Evolutionary conservation across 805 yeast genomes (phyloP).

Genomic region (Dipodascus albidus): DNA sequence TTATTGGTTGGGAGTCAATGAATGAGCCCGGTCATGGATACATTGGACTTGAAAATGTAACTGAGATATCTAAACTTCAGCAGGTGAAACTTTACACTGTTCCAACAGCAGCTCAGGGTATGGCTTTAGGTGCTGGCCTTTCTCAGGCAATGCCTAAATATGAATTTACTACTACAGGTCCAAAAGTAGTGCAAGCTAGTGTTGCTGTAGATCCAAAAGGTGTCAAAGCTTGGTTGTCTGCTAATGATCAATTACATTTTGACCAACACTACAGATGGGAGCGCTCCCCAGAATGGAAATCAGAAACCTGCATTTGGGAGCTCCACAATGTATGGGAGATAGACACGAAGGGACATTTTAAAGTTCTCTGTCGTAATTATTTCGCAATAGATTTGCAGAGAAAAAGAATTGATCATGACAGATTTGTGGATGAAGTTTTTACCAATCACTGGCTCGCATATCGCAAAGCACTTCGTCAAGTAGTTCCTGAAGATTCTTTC

Average conservation of each 20-base stretch:
- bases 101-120: slow-evolving; percentile 68
- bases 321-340: slow-evolving; percentile 68
- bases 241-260: slow-evolving; percentile 29
- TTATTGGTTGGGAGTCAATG: slow-evolving; percentile 68
- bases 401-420: slow-evolving; percentile 12
- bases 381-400: slow-evolving; percentile 28
- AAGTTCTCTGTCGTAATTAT: slow-evolving; percentile 34
- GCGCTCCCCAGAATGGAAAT: slow-evolving; percentile 50
- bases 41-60: slow-evolving; percentile 49
- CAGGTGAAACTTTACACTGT: slow-evolving; percentile 67
- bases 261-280: slow-evolving; percentile 65
- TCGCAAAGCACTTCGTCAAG: slow-evolving; percentile 34
- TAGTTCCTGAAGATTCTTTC: slow-evolving; percentile 30
- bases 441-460: slow-evolving; percentile 47
- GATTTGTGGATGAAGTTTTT: slow-evolving; percentile 45
- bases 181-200: slow-evolving; percentile 45
- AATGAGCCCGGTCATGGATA: slow-evolving; percentile 80
- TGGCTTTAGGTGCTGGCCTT: slow-evolving; percentile 71
- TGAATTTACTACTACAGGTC: slow-evolving; percentile 64
- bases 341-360: slow-evolving; percentile 25
- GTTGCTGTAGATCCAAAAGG: slow-evolving; percentile 56
- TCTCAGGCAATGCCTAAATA: slow-evolving; percentile 58
- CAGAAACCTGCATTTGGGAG: slow-evolving; percentile 74
- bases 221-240: slow-evolving; percentile 44
- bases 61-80: slow-evolving; percentile 40